Conservation (phyloP, 116 monocot species). For the Papilionanthe hybrid region DNA sequence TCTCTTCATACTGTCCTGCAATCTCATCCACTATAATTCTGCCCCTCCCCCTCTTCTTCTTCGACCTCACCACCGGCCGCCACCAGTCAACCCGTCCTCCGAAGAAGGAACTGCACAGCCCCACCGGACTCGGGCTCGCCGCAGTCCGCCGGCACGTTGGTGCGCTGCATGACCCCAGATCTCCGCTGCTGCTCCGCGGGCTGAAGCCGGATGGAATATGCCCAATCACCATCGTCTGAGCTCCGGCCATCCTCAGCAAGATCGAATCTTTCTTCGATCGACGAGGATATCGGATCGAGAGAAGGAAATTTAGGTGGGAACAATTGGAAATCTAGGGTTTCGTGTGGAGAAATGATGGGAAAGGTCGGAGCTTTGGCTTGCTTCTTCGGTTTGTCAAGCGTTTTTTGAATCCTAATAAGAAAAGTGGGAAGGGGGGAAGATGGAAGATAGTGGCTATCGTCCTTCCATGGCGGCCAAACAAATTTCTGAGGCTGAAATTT, state of each 20-base stretch:
- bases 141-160: not conserved
- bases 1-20: conserved; percentile 73
- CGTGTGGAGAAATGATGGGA: not conserved
- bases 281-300: not conserved
- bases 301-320: not conserved
- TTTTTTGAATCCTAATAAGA: not conserved
- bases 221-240: conserved; percentile 35
- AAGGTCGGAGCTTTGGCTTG: not conserved
- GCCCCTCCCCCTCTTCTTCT: conserved; percentile 18
- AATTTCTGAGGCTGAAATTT: conserved; percentile 31
- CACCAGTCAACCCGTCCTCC: conserved; percentile 10
- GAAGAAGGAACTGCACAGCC: conserved; percentile 38
- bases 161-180: not conserved
- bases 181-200: conserved; percentile 1
- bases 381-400: not conserved
- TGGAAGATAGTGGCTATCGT: not conserved
- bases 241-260: conserved; percentile 24
- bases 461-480: conserved; percentile 25
- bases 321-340: not conserved
- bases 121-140: conserved; percentile 6
- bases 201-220: conserved; percentile 15
- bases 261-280: not conserved
- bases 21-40: conserved; percentile 43
- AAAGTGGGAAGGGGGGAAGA: not conserved
- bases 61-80: conserved; percentile 3